These are phyloP conservation scores for Galerina sulciceps DNA, from an alignment of 768 basidiomycete genomes.

Conservation along the genomic window DNA sequence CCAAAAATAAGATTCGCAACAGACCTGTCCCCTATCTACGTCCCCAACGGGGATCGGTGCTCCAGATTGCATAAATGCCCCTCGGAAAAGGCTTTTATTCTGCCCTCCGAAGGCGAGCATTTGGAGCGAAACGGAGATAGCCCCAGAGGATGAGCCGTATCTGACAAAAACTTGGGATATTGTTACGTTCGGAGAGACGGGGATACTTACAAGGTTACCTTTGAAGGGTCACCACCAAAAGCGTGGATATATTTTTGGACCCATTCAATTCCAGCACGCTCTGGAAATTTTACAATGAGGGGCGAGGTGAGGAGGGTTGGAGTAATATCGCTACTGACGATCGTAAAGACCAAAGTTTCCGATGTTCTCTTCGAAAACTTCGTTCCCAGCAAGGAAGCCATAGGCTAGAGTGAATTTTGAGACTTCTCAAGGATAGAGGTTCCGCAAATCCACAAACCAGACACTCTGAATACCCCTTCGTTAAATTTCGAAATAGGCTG, in stretches of 20 bases:
- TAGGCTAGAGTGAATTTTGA: conserved; percentile 33
- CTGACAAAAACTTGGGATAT: conserved; percentile 14
- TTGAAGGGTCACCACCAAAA: conserved; percentile 68
- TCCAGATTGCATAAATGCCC: conserved; percentile 50
- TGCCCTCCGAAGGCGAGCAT: conserved; percentile 52
- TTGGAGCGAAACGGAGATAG: conserved; percentile 55
- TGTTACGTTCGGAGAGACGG: background rate
- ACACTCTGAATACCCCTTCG: no score
- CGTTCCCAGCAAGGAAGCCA: conserved; percentile 56
- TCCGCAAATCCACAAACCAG: no score
- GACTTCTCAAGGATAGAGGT: no score
- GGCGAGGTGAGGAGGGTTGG: no score
- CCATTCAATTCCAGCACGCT: conserved; percentile 64
- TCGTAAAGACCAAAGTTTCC: conserved; percentile 71
- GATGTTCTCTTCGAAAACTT: conserved; percentile 53
- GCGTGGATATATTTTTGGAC: conserved; percentile 63
- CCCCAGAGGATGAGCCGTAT: conserved; percentile 52
- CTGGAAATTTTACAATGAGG: conserved; percentile 35
- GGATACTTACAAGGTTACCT: conserved; percentile 53
- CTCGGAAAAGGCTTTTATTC: conserved; percentile 50
- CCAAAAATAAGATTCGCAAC: background rate
- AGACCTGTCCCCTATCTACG: conserved; percentile 41
- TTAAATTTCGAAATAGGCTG: no score
- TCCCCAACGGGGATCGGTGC: conserved; percentile 47
- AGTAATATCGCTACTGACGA: conserved; percentile 39